A percentile compares a stretch with the other conserved stretches of the same genome.
phyloP scores from a whole-genome alignment of 2,329 filamentous ascomycete genomes.

The Claviceps sp. region DNA sequence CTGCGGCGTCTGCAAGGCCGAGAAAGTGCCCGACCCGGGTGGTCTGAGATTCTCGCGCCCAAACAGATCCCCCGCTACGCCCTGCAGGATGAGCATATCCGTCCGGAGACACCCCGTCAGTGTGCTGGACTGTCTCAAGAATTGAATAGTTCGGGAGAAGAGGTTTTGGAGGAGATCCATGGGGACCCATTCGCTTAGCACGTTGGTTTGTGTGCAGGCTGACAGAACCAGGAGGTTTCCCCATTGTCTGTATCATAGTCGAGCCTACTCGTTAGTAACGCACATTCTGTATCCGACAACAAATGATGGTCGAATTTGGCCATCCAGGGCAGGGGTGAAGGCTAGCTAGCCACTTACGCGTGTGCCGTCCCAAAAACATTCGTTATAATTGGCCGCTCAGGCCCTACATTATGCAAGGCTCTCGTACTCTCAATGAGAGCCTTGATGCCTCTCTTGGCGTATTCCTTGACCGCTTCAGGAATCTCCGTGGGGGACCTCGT shows the following conservation, averaged over 20 bases:
- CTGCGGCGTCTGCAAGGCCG: constrained; percentile 17
- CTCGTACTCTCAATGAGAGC: constrained; percentile 75
- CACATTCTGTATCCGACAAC: not conserved
- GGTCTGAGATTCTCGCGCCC: constrained; percentile 14
- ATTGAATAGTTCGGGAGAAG: constrained; percentile 60
- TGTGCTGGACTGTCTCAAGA: constrained; percentile 55
- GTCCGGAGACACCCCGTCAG: constrained; percentile 62
- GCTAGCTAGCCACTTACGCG: constrained; percentile 52
- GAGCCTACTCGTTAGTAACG: not conserved
- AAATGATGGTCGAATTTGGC: not conserved
- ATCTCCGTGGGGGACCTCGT: constrained; percentile 26
- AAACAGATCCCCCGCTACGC: constrained; percentile 35
- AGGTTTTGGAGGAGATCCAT: constrained; percentile 42
- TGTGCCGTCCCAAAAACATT: constrained; percentile 93
- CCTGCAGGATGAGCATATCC: constrained; percentile 62
- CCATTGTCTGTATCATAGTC: constrained; percentile 59
- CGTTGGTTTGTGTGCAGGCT: constrained; percentile 58
- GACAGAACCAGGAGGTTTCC: constrained; percentile 87
- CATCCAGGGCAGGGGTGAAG: too few relatives aligned
- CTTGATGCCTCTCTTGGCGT: constrained; percentile 50
- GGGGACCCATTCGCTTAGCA: constrained; percentile 45
- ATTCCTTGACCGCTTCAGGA: constrained; percentile 32
- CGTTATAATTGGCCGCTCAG: constrained; percentile 69
- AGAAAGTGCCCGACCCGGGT: constrained; percentile 29
- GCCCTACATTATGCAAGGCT: constrained; percentile 56